Conservation (phyloP, 257 asterid species). For the Phtheirospermum japonicum region DNA sequence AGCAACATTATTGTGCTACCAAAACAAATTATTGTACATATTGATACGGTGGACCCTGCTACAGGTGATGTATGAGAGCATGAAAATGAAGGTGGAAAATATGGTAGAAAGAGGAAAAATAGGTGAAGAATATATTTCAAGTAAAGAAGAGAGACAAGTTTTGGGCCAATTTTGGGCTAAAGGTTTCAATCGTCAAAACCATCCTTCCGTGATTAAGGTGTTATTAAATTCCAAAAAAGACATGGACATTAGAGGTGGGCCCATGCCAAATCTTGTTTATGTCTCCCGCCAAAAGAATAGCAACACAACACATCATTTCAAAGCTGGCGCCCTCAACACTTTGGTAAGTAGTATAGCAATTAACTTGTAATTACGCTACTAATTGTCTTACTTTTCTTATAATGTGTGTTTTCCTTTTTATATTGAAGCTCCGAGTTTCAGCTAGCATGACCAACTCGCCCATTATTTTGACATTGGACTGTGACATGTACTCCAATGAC, state of each 20-base stretch:
- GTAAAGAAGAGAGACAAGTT: conserved; percentile 32
- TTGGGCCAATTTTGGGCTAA: conserved; percentile 35
- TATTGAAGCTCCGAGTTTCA: conserved; percentile 64
- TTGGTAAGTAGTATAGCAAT: conserved; percentile 34
- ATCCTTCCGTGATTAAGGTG: conserved; percentile 51
- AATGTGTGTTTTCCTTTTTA: not conserved
- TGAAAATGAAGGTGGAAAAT: conserved; percentile 44
- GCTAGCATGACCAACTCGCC: conserved; percentile 72
- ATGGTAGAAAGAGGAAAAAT: conserved; percentile 39
- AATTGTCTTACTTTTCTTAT: not conserved
- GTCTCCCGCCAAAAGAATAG: conserved; percentile 60
- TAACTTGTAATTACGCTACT: not conserved
- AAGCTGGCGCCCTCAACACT: conserved; percentile 84
- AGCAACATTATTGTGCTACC: too few species aligned
- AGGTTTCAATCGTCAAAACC: conserved; percentile 43
- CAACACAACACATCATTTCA: conserved; percentile 52
- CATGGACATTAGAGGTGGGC: conserved; percentile 32
- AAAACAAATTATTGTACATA: too few species aligned
- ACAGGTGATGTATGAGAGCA: conserved; percentile 50
- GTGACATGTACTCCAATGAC: conserved; percentile 83
- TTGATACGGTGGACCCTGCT: not conserved
- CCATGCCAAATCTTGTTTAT: conserved; percentile 67
- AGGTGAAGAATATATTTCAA: conserved; percentile 36
- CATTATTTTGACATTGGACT: conserved; percentile 58
- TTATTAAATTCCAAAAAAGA: conserved; percentile 37